Percentiles rank a stretch among this genome's conserved stretches.
phyloP scores from a whole-genome alignment of 2,329 filamentous ascomycete species.

The Pezicula radicicola region DNA sequence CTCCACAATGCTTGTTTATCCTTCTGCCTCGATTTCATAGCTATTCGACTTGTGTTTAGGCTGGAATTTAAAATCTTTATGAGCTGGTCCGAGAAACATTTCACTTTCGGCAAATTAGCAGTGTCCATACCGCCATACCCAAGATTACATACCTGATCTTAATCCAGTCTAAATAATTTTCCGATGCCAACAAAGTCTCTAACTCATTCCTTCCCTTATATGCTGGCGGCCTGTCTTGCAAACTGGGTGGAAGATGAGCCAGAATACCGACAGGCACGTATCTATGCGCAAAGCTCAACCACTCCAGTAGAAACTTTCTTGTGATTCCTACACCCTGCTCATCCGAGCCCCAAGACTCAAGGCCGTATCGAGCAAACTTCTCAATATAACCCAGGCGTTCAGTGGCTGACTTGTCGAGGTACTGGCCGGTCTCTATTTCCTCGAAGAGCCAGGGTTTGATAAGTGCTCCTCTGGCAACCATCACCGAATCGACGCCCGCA shows the following conservation, averaged over 20 bases:
- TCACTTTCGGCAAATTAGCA: constrained; percentile 55
- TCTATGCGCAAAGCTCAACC: constrained; percentile 88
- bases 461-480: constrained; percentile 93
- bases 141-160: constrained; percentile 79
- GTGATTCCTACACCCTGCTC: constrained; percentile 91
- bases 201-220: constrained; percentile 84
- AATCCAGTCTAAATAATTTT: constrained; percentile 96
- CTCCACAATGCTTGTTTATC: constrained; percentile 33
- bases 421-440: constrained; percentile 88
- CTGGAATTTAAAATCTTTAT: constrained; percentile 88
- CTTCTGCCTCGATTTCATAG: constrained; percentile 79
- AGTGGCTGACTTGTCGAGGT: constrained; percentile 88
- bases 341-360: constrained; percentile 94
- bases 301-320: constrained; percentile 88
- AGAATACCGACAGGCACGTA: constrained; percentile 89
- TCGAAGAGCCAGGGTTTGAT: constrained; percentile 99
- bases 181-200: constrained; percentile 88
- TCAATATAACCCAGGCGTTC: constrained; percentile 85
- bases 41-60: constrained; percentile 97
- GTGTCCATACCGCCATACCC: background rate
- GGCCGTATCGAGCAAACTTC: constrained; percentile 84
- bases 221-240: constrained; percentile 85
- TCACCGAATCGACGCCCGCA: constrained; percentile 84
- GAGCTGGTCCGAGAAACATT: constrained; percentile 93
- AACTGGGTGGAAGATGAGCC: constrained; percentile 80